A percentile compares a stretch with the other conserved stretches of the same genome.
Evolutionary conservation across 1,139 yeast species (phyloP).

Genomic region (Yamadazyma triangularis): DNA sequence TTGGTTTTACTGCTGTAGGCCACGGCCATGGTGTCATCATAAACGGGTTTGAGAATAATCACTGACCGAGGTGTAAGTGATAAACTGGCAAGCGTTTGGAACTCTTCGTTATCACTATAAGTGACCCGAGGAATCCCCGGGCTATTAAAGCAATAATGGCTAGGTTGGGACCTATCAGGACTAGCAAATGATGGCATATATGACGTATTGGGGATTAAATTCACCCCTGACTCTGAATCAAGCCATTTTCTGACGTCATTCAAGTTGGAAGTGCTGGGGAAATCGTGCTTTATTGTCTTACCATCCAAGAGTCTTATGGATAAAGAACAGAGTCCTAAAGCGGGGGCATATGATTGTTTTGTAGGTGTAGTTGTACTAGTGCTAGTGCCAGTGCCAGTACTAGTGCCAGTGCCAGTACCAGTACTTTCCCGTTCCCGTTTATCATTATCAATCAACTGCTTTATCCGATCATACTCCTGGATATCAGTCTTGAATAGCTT

Average conservation of each 20-base stretch:
- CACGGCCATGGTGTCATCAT: conserved; percentile 19
- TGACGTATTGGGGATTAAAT: conserved; percentile 19
- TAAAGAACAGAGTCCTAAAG: conserved; percentile 32
- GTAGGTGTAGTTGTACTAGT: background rate
- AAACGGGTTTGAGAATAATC: conserved; percentile 55
- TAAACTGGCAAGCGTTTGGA: conserved; percentile 39
- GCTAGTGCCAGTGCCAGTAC: background rate
- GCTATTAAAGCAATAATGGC: conserved; percentile 34
- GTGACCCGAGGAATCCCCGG: conserved; percentile 36
- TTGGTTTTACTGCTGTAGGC: conserved; percentile 15
- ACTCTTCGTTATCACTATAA: conserved; percentile 50
- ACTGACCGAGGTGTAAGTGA: conserved; percentile 65
- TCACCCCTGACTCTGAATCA: conserved; percentile 41
- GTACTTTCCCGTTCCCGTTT: background rate
- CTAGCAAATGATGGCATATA: conserved; percentile 37
- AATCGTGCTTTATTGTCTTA: conserved; percentile 39
- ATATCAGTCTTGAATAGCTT: background rate
- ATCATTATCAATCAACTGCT: background rate
- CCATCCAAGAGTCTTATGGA: conserved; percentile 57
- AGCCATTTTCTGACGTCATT: conserved; percentile 61
- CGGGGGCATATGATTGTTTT: background rate
- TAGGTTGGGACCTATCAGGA: conserved; percentile 28
- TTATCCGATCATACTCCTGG: background rate
- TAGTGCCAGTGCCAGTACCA: background rate
- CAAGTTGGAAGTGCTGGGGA: conserved; percentile 38